Base-by-base conservation (phyloP, 768 basidiomycete genomes). In the Lentinula sp. region DNA sequence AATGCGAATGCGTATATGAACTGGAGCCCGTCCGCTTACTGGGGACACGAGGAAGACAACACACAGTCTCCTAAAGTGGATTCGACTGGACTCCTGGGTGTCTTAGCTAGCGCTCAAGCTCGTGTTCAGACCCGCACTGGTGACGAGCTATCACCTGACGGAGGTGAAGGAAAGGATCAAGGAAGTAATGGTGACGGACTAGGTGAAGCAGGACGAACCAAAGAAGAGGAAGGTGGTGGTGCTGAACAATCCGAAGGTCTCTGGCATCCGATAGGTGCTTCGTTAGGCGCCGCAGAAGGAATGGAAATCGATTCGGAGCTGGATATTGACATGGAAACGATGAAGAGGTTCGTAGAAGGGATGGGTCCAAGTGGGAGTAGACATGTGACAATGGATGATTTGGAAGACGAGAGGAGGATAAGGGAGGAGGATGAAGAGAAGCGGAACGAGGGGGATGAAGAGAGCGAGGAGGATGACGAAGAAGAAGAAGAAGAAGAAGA, bases 231-330 rank as follows among this genome's bases (percentile, higher is more conserved):
- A 3, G 28, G 28, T 3, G 28, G 28, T 28, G 28, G 28, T 28
- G 28, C 28, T 28, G 28, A 28, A 28, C 28, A 28, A 28, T 28
- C 28, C 3, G 28, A 28, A 28, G 28, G 28, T 28, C 28, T 28
- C 28, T 28, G 28, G 28, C 28, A 28, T 28, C 28, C 42, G 42
- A 43, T 6, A 16, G 13, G 0, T 2, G 6, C 15, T n/a, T 32
- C 23, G 20, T 67, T 57, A 23, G 69, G 71, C 3, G 76, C 75
- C n/a, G 76, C 75, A 15, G 81, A 79, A 57, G 87, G 78, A 20
- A 91, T 91, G 89, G 80, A 82, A 1, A 69, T 91, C 18, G 90
- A 91, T 62, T 72, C 76, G 0, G 87, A 90, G 23, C 55, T 85
- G 45, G 77, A 78, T 8, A 43, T 79, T 9, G 75, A 79, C 64